Conservation (phyloP, 2,329 filamentous ascomycete species). For the Claviceps citrina region DNA sequence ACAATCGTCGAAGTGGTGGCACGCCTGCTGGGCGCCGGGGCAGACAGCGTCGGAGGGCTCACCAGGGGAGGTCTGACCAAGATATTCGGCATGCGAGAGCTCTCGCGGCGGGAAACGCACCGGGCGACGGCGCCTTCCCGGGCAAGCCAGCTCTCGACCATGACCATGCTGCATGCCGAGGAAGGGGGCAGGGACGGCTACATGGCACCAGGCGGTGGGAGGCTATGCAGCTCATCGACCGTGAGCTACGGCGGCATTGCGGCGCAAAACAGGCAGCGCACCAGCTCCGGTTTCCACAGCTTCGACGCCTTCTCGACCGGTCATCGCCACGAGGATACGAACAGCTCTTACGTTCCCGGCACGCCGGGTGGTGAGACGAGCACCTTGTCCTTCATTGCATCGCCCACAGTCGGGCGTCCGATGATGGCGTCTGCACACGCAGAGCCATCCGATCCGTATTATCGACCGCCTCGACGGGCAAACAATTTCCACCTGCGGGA, state of each 20-base stretch:
- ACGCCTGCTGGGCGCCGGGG: slow-evolving; percentile 67
- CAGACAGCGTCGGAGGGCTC: slow-evolving; percentile 53
- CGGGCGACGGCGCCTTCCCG: slow-evolving; percentile 49
- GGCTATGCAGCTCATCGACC: slow-evolving; percentile 45
- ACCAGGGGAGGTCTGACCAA: slow-evolving; percentile 73
- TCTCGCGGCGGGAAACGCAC: slow-evolving; percentile 56
- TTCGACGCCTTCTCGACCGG: slow-evolving; percentile 30
- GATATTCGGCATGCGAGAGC: slow-evolving; percentile 80
- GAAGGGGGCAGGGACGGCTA: slow-evolving; percentile 45
- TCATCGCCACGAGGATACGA: slow-evolving; percentile 37
- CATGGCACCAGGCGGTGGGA: slow-evolving; percentile 31
- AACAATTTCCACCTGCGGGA: slow-evolving; percentile 44
- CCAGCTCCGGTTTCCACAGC: slow-evolving; percentile 40
- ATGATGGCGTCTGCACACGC: slow-evolving; percentile 29
- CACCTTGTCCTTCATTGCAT: slow-evolving; percentile 55
- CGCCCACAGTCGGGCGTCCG: slow-evolving; percentile 35
- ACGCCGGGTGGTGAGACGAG: slow-evolving; percentile 56
- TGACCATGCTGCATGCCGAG: slow-evolving; percentile 61
- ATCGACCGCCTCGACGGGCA: slow-evolving; percentile 64
- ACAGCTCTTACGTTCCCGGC: slow-evolving; percentile 54
- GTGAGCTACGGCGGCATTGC: slow-evolving; percentile 40
- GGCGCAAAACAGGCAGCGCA: slow-evolving; percentile 29
- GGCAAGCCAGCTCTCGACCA: slow-evolving; percentile 68
- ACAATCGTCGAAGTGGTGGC: slow-evolving; percentile 81
- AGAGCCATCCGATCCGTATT: slow-evolving; percentile 62